Evolutionary conservation across 148 eudicot genomes (phyloP).

Genomic region (Cornus controversa): DNA sequence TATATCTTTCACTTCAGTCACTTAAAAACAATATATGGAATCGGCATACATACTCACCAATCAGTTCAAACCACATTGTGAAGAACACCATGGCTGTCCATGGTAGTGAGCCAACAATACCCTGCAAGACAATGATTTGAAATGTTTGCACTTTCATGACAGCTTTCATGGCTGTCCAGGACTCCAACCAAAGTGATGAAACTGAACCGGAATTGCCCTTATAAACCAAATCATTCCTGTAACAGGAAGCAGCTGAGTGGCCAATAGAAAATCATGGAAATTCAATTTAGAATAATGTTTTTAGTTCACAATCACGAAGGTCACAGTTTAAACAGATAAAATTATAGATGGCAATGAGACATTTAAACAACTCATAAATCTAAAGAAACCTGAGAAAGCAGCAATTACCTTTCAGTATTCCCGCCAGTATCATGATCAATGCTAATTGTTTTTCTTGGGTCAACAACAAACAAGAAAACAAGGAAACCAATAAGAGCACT

Average conservation of each 20-base stretch:
- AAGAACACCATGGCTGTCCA: conserved; percentile 98
- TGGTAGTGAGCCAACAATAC: conserved; percentile 88
- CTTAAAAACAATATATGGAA: not conserved
- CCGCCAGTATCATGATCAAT: conserved; percentile 14
- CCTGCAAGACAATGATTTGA: conserved; percentile 91
- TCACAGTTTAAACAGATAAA: too few relatives aligned
- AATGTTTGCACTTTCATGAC: conserved; percentile 74
- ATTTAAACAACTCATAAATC: not conserved
- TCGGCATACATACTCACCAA: conserved; percentile 51
- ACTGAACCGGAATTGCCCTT: conserved; percentile 33
- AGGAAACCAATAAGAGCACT: conserved; percentile 66
- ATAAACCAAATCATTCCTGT: conserved; percentile 55
- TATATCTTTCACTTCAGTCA: not conserved
- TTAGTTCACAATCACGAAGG: not conserved
- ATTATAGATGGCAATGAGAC: not conserved
- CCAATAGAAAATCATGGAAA: not conserved
- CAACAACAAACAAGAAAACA: conserved; percentile 73
- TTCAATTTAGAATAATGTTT: not conserved
- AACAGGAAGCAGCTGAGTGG: not conserved
- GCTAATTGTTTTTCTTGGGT: conserved; percentile 47
- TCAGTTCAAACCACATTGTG: conserved; percentile 92
- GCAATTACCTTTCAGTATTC: conserved; percentile 49
- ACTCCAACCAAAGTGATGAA: conserved; percentile 71
- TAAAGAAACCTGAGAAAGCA: not conserved
- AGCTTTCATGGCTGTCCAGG: conserved; percentile 71